Evolutionary conservation across 1,139 yeast genomes (phyloP), one percentile per base, ranked within the genome.

Genomic region (Wickerhamomyces sp.): DNA sequence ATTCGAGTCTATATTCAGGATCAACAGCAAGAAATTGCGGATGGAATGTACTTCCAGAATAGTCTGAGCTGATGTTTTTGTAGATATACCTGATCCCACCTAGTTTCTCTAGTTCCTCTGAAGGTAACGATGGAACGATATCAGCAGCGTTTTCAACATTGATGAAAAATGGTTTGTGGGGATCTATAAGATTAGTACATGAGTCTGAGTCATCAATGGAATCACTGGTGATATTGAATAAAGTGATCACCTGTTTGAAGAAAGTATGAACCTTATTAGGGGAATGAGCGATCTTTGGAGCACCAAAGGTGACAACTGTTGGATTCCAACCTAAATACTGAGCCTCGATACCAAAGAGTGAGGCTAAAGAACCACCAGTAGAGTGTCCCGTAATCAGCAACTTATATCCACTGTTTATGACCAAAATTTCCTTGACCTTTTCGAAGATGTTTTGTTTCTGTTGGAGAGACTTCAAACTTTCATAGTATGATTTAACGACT

Each of bases 101-200:
- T 9, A 43, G 27, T 32, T 34, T 39, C 27, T 43, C 42, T 29
- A 29, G 39, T 11, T 30, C 30, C 8, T 26, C 34, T 37, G 39
- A 23, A 7, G 45, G 45, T 9, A 43, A 18, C 2, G 32, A 9
- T 8, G 45, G 37, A 26, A 39, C 37, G 15, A 43, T 10, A 39
- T 43, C 45, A 26, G 42, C 45, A 14, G 39, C 32, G 13, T 34
- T 27, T 10, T 39, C 42, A 36, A 43, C 41, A 32, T 43, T 43
- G 11, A 43, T 38, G 18, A 39, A 43, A 35, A 26, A 35, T 9
- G 39, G n/a, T 9, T 18, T 11, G 10, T 30, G 7, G 6, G 34
- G 14, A 23, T 27, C 30, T 7, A 14, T 13, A 8, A 41, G 14
- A 18, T 41, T n/a, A 9, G 23, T 11, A 8, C 4, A 11, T 23